phyloP scores from a whole-genome alignment of 2,329 filamentous ascomycete species.

The Ophiostoma pallidulum region DNA sequence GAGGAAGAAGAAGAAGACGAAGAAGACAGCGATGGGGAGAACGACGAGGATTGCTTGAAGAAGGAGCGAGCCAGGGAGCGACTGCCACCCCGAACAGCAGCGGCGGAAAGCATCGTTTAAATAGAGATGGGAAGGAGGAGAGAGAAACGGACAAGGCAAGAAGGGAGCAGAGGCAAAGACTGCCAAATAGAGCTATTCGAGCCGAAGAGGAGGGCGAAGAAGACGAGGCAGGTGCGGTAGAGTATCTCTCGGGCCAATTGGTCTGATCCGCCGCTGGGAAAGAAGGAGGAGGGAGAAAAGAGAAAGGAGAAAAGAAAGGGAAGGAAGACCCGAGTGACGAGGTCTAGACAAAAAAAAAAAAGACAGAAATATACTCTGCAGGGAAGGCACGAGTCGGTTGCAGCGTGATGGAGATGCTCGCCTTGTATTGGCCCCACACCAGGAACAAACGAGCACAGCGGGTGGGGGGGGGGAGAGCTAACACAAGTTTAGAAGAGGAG shows the following conservation, averaged over 20 bases:
- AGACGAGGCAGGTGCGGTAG: background rate
- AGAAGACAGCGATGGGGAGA: background rate
- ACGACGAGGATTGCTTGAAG: background rate
- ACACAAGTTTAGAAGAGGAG: background rate
- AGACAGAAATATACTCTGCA: constrained; percentile 6
- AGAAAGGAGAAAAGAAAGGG: background rate
- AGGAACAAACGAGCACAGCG: background rate
- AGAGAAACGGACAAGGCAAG: background rate
- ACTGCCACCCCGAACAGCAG: constrained; percentile 11
- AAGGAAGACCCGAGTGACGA: background rate
- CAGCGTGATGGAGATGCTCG: constrained; percentile 4
- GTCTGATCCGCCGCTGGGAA: background rate
- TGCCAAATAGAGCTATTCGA: constrained; percentile 12
- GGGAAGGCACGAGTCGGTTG: background rate
- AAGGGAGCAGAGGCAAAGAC: background rate
- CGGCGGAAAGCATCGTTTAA: constrained; percentile 14
- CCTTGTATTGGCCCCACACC: background rate
- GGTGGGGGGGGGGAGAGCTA: background rate
- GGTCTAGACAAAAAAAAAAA: background rate
- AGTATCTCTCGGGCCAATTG: background rate
- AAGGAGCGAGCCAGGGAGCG: constrained; percentile 10
- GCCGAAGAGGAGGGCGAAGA: constrained; percentile 4
- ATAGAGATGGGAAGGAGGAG: background rate
- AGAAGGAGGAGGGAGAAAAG: background rate
- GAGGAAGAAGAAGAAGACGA: background rate